phyloP scores from a whole-genome alignment of 768 basidiomycete genomes.

The Mycena floridula region DNA sequence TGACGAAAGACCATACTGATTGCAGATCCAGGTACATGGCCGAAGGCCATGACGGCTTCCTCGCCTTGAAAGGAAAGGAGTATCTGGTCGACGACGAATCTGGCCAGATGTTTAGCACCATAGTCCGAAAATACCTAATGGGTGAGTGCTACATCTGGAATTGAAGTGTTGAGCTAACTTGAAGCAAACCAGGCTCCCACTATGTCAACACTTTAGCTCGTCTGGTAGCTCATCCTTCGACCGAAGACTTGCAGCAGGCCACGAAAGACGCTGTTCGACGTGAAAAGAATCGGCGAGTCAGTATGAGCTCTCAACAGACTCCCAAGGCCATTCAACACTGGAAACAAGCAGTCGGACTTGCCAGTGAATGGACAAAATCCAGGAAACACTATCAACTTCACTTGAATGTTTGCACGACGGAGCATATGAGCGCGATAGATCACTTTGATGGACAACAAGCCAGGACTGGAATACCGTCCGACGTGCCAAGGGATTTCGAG shows the following conservation, averaged over 20 bases:
- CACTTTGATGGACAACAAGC: slow-evolving; percentile 55
- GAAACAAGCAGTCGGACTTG: slow-evolving; percentile 38
- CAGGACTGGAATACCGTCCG: slow-evolving; percentile 26
- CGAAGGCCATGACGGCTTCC: slow-evolving; percentile 78
- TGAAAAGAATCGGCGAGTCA: slow-evolving; percentile 35
- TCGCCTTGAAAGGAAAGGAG: slow-evolving; percentile 53
- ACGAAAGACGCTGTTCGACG: slow-evolving; percentile 41
- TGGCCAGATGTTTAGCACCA: slow-evolving; percentile 69
- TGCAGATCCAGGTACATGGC: no score
- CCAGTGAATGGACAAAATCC: slow-evolving; percentile 40
- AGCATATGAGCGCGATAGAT: slow-evolving; percentile 79
- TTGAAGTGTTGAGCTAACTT: not conserved
- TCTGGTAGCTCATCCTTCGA: slow-evolving; percentile 20
- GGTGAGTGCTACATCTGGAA: slow-evolving; percentile 36
- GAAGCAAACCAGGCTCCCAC: slow-evolving; percentile 47
- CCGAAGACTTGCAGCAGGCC: slow-evolving; percentile 31
- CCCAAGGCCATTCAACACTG: slow-evolving; percentile 33
- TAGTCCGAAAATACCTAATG: slow-evolving; percentile 80
- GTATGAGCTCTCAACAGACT: slow-evolving; percentile 15
- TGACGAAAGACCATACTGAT: no score
- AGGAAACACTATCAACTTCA: slow-evolving; percentile 50
- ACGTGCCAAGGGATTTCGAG: not conserved
- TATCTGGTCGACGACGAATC: slow-evolving; percentile 81
- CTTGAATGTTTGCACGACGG: slow-evolving; percentile 52
- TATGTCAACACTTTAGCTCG: slow-evolving; percentile 65